Conservation (phyloP, 352 stramenopile species). For the Phytophthora meadii region DNA sequence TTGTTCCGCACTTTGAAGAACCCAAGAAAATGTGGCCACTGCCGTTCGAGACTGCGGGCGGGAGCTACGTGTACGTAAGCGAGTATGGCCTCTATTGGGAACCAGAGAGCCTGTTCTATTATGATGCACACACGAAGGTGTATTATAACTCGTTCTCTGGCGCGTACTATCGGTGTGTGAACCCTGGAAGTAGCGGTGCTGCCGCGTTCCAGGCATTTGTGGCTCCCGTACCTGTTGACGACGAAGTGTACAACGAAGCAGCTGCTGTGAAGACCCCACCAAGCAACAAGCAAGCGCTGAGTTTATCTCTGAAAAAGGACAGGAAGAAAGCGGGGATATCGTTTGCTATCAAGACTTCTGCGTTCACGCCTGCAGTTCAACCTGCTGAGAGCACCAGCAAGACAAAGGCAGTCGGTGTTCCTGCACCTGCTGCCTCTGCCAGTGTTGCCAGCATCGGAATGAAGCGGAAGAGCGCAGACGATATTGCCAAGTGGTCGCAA, state of each 20-base stretch:
- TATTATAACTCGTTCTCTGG: constrained; percentile 82
- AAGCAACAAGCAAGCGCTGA: constrained; percentile 29
- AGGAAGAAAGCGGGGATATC: constrained; percentile 78
- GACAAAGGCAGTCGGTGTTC: neutral
- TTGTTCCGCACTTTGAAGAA: constrained; percentile 58
- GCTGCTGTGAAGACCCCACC: constrained; percentile 24
- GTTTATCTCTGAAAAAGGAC: constrained; percentile 57
- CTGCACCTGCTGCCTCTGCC: constrained; percentile 12
- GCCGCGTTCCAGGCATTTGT: constrained; percentile 57
- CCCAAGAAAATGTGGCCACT: constrained; percentile 82
- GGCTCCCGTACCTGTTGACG: constrained; percentile 58
- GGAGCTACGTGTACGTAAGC: constrained; percentile 76
- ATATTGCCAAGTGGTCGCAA: constrained; percentile 89
- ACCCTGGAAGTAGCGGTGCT: constrained; percentile 22
- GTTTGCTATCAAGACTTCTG: constrained; percentile 60
- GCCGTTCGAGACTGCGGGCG: constrained; percentile 81
- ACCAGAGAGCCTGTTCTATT: constrained; percentile 87
- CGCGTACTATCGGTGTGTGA: constrained; percentile 63
- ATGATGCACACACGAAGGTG: constrained; percentile 72
- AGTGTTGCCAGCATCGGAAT: constrained; percentile 37
- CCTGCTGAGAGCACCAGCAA: constrained; percentile 12
- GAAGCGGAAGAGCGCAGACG: constrained; percentile 77
- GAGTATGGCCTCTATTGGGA: constrained; percentile 84
- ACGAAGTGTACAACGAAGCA: constrained; percentile 37
- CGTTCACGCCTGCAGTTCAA: constrained; percentile 13